These are phyloP conservation scores for Venturia oleaginea DNA, from an alignment of 2,329 filamentous ascomycete species.

Conservation along the genomic window DNA sequence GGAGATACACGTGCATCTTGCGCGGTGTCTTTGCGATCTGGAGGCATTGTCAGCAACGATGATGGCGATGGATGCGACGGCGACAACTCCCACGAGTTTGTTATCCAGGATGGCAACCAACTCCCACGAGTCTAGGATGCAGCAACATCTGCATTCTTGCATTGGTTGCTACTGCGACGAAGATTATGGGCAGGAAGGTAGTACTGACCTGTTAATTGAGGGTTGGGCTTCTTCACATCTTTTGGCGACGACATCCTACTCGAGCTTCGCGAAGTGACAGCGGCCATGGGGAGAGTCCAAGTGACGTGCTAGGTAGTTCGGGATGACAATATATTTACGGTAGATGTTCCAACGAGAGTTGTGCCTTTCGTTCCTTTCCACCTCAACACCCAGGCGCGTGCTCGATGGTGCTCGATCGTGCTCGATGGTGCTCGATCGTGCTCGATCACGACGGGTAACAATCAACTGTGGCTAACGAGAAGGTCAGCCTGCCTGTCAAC, in stretches of 20 bases:
- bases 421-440: background rate
- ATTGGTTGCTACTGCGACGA: background rate
- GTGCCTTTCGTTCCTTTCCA: background rate
- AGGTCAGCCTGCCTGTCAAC: background rate
- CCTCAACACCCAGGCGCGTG: background rate
- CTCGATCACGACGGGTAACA: background rate
- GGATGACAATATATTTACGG: background rate
- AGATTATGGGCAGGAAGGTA: background rate
- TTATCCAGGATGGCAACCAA: background rate
- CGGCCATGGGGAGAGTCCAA: background rate
- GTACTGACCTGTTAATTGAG: conserved; percentile 10
- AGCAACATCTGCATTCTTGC: background rate
- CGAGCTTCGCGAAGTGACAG: conserved; percentile 1
- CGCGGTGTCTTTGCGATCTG: conserved; percentile 4
- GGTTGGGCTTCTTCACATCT: background rate
- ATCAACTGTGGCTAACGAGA: background rate
- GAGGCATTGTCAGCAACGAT: background rate
- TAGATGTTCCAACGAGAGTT: background rate
- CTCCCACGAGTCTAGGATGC: background rate
- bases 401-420: background rate
- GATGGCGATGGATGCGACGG: background rate
- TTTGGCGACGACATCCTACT: conserved; percentile 13
- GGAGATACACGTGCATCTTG: conserved; percentile 1
- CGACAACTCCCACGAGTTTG: background rate
- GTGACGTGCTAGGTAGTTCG: background rate